Evolutionary conservation across 2,329 filamentous ascomycete genomes (phyloP).

Genomic region (Colletotrichum lentis): DNA sequence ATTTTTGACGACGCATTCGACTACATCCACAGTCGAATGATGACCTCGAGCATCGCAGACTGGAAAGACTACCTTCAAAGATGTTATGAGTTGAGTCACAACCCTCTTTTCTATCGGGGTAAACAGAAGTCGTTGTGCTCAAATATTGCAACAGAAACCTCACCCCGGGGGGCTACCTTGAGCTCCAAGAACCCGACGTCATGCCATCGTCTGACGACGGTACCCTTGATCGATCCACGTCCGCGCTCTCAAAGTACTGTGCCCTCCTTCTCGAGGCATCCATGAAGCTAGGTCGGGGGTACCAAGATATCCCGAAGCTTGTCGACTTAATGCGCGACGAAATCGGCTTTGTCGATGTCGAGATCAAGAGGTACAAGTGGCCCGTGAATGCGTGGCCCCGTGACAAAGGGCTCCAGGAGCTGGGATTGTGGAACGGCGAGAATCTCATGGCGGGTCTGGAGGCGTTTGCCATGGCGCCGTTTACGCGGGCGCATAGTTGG

Average conservation of each 20-base stretch:
- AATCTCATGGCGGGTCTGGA: background rate
- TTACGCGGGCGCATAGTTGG: background rate
- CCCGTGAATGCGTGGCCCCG: constrained; percentile 60
- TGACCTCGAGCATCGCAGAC: constrained; percentile 30
- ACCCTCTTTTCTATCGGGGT: too few species aligned
- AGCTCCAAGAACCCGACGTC: constrained; percentile 54
- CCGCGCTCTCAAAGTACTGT: constrained; percentile 45
- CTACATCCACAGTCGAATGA: constrained; percentile 40
- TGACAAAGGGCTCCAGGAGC: background rate
- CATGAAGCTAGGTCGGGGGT: constrained; percentile 44
- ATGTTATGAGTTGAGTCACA: background rate
- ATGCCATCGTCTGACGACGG: constrained; percentile 53
- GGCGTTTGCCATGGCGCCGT: background rate
- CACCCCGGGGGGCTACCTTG: constrained; percentile 54
- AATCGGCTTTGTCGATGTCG: constrained; percentile 63
- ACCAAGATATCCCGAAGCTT: constrained; percentile 28
- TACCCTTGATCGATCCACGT: constrained; percentile 42
- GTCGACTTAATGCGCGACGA: constrained; percentile 53
- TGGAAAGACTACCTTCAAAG: background rate
- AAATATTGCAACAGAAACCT: constrained; percentile 41
- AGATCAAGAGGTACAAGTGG: constrained; percentile 57
- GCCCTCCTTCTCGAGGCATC: constrained; percentile 45
- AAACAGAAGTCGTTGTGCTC: constrained; percentile 1
- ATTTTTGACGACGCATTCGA: constrained; percentile 45
- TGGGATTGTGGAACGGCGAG: background rate